A percentile compares a stretch with the other conserved stretches of the same genome.
Evolutionary conservation across 2,329 filamentous ascomycete genomes (phyloP).

Genomic region (Pseudocercospora cruenta): DNA sequence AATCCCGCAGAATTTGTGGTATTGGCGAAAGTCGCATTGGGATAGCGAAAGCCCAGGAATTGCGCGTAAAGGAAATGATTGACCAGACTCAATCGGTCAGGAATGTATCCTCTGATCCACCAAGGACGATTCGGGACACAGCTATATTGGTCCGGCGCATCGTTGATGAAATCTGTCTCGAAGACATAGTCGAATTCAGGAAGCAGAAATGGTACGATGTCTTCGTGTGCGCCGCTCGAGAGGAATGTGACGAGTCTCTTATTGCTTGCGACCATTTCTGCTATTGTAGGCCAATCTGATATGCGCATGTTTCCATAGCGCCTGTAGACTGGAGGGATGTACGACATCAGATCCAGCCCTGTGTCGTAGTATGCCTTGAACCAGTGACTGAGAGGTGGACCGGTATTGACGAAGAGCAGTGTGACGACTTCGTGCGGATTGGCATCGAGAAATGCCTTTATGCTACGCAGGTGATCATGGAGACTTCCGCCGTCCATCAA

Average conservation of each 20-base stretch:
- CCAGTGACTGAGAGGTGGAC: constrained; percentile 51
- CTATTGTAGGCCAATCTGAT: constrained; percentile 48
- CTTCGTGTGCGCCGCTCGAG: constrained; percentile 46
- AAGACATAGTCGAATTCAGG: constrained; percentile 47
- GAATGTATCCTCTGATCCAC: constrained; percentile 44
- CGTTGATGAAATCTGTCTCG: constrained; percentile 48
- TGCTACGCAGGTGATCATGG: constrained; percentile 21
- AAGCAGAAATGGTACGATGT: constrained; percentile 45
- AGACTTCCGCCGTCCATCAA: constrained; percentile 35
- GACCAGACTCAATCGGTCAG: constrained; percentile 49
- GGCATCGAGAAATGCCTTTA: constrained; percentile 28
- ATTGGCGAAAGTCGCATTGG: constrained; percentile 45
- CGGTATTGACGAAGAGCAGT: constrained; percentile 37
- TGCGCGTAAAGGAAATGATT: constrained; percentile 54
- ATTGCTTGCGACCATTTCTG: constrained; percentile 45
- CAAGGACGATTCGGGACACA: constrained; percentile 45
- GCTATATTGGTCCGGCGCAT: constrained; percentile 39
- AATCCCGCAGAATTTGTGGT: constrained; percentile 48
- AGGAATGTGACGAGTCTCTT: constrained; percentile 51
- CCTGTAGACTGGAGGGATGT: constrained; percentile 38
- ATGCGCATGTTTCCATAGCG: constrained; percentile 38
- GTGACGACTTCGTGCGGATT: constrained; percentile 34
- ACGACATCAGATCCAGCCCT: constrained; percentile 51
- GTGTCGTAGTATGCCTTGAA: constrained; percentile 56
- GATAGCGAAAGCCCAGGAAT: constrained; percentile 47